These are phyloP conservation scores for Drosera spatulata DNA, from an alignment of 179 eudicot genomes.

Conservation along the genomic window DNA sequence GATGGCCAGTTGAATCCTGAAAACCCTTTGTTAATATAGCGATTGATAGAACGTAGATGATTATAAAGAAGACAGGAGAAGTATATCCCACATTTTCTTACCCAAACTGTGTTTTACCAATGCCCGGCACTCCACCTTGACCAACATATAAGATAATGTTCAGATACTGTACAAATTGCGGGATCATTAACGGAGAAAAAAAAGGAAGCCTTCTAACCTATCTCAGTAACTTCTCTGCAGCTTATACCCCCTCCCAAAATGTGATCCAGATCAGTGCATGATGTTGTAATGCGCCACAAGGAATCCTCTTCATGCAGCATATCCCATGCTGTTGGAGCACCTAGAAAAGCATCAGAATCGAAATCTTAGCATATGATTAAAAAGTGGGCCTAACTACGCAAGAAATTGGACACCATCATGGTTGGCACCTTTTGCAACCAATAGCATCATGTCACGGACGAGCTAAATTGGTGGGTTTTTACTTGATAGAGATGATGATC, in stretches of 20 bases:
- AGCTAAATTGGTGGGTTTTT: no score
- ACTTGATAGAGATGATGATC: no score
- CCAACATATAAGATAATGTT: constrained; percentile 7
- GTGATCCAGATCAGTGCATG: constrained; percentile 68
- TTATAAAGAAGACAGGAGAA: neutral
- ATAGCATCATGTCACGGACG: no score
- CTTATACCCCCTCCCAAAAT: constrained; percentile 85
- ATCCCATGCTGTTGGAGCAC: no score
- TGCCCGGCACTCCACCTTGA: constrained; percentile 91
- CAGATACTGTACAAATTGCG: neutral
- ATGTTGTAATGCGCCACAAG: constrained; percentile 79
- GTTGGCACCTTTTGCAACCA: no score
- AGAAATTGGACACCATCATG: no score
- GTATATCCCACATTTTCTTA: constrained; percentile 13
- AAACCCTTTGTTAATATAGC: constrained; percentile 7
- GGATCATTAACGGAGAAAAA: no score
- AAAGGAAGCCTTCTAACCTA: constrained; percentile 66
- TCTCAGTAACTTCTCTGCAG: constrained; percentile 93
- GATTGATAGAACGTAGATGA: constrained; percentile 5
- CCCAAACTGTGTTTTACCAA: constrained; percentile 98
- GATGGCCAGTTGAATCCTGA: constrained; percentile 93
- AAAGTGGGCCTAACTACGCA: no score
- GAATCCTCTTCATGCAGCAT: no score
- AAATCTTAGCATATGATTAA: no score
- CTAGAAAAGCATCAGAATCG: no score